Conservation (phyloP, 1,139 yeast species). For the Pneumocystis carinii region DNA sequence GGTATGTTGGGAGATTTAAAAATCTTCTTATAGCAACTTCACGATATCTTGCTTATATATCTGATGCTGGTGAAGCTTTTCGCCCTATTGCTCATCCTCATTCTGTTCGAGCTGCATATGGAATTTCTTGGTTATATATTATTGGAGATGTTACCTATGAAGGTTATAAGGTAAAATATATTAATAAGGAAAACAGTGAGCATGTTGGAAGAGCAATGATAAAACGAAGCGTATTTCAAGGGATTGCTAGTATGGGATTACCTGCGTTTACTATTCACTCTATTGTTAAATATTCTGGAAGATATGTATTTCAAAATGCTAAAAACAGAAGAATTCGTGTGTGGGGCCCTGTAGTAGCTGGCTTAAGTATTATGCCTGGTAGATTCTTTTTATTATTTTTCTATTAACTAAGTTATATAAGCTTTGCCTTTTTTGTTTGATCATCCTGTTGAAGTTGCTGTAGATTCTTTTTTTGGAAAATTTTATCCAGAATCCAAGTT, state of each 20-base stretch:
- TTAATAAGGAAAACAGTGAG: conserved; percentile 1
- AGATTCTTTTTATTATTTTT: not conserved
- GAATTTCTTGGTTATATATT: conserved; percentile 62
- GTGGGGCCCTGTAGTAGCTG: conserved; percentile 66
- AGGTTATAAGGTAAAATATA: conserved; percentile 40
- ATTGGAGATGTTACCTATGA: conserved; percentile 67
- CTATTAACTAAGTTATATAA: not conserved
- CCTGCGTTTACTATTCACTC: conserved; percentile 73
- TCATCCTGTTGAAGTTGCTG: conserved; percentile 62
- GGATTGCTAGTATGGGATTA: conserved; percentile 72
- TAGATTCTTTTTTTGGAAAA: conserved; percentile 49
- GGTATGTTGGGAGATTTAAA: conserved; percentile 8
- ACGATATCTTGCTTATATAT: conserved; percentile 73
- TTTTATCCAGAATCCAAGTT: conserved; percentile 29
- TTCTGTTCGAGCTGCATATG: conserved; percentile 52
- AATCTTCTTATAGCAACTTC: conserved; percentile 3
- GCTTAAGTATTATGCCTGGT: conserved; percentile 57
- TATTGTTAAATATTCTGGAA: conserved; percentile 53
- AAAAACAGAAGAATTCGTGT: conserved; percentile 20
- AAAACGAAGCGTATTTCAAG: conserved; percentile 64
- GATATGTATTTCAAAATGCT: conserved; percentile 16
- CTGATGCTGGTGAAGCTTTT: conserved; percentile 76
- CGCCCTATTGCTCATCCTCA: conserved; percentile 67
- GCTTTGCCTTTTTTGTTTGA: conserved; percentile 64
- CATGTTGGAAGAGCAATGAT: conserved; percentile 21